Evolutionary conservation across 2,329 filamentous ascomycete species (phyloP), one percentile per base, ranked within the genome.

Genomic region (Aspergillus thermomutatus): DNA sequence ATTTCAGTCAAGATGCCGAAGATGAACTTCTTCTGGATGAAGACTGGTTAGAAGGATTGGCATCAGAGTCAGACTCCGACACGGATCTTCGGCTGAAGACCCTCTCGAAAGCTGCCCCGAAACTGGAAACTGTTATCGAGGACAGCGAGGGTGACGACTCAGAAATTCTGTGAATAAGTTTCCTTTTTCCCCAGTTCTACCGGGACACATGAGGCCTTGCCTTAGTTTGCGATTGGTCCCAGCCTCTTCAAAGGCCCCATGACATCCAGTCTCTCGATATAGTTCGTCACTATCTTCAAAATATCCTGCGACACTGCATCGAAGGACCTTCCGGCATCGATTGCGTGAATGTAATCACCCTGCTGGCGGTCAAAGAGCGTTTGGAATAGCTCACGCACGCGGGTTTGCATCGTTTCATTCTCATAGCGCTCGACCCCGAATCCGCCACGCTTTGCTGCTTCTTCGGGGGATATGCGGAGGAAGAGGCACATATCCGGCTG

Each of bases 371-470:
- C 64, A 60, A 80, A 75, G 63, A 87, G 67, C 11, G 77, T 76
- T 43, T 76, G 82, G 72, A 96, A 97, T 50, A 95, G 72, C 60
- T 87, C 83, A 21, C 90, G 79, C 14, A 97, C 94, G 9, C 86
- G 83, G 58, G 82, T 79, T 77, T 99, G 94, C 85, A 96, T 90
- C 68, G 87, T 86, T 58, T 83, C 83, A 70, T 86, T 88, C 77
- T 99, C 94, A 69, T 97, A 99, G 60, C 90, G 82, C 79, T 99
- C 94, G 19, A 82, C 83, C 1, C 94, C 94, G 79, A 88, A 99
- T 0, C 91, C 93, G n/a, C 91, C 92, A 19, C 94, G 82, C 65
- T 82, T 82, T 28, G 83, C 84, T 9, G 92, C 92, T 58, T 87
- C 83, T 50, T 86, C 83, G 37, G 90, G 84, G 6, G 87, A 85